Base-by-base conservation (phyloP, 805 yeast genomes). In the Metschnikowia rubicola region DNA sequence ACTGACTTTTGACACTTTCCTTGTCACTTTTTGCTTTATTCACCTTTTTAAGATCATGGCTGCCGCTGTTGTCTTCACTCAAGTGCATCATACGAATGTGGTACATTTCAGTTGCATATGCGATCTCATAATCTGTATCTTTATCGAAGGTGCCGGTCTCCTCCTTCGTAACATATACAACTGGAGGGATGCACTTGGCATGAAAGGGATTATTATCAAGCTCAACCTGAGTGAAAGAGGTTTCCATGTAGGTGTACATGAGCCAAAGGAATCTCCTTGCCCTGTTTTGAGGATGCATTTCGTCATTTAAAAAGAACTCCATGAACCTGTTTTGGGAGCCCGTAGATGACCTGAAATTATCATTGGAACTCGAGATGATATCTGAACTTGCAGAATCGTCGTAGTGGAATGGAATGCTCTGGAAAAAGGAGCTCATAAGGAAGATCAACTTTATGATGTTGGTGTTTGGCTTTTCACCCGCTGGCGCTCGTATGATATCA, bases 181-280 rank as follows among this genome's bases (percentile, higher is more conserved):
- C 37, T 10, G 60, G 61, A 8, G 82, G 83, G 4, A 77, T 68
- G 10, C 35, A 38, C 4, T 37, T 39, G 9, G 73, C 61, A 28
- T 79, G 74, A 61, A 83, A 85, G n/a, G 91, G 91, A 55, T 84
- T 84, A 6, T 51, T 44, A 0, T 59, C 63, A 12, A 84, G 57
- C 46, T 77, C 79, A 28, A 75, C 81, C 1, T 73, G 68, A 1
- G 75, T 62, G 52, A 87, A 71, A 48, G 78, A 75, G 0, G 96
- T 86, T 60, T 92, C 97, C 53, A 86, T 68, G 58, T 85, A 88
- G 2, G 88, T 78, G 55, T 88, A 91, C 37, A 88, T 59, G 33
- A 92, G 67, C 97, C 97, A 92, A 50, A 92, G 64, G 53, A 92
- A 83, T 34, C 94, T 74, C 44, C 75, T 68, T 2, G 88, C 88